Conservation (phyloP, 1,139 yeast genomes). For the Candida buenavistaensis region DNA sequence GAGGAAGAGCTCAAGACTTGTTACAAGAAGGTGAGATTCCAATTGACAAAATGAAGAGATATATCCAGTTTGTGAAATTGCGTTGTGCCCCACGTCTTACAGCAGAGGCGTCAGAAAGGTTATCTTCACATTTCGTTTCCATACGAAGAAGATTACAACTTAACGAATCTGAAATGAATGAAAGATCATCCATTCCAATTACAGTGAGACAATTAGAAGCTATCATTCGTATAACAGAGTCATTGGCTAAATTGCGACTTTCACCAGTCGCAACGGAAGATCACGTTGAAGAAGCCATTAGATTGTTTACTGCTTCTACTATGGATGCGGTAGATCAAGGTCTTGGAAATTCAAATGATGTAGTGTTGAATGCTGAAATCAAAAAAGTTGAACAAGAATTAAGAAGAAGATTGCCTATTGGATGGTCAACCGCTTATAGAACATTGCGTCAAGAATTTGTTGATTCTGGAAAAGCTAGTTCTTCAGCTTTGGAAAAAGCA, state of each 20-base stretch:
- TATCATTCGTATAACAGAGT: constrained; percentile 91
- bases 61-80: constrained; percentile 84
- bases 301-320: constrained; percentile 93
- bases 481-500: constrained; percentile 81
- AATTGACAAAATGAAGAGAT: constrained; percentile 85
- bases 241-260: constrained; percentile 83
- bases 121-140: constrained; percentile 92
- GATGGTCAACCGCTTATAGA: constrained; percentile 91
- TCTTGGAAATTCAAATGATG: constrained; percentile 50
- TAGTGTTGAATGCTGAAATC: constrained; percentile 66
- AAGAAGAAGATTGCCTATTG: constrained; percentile 89
- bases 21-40: constrained; percentile 82
- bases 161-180: constrained; percentile 79
- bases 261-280: constrained; percentile 82
- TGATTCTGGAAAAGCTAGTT: constrained; percentile 62
- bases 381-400: constrained; percentile 79
- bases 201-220: constrained; percentile 98
- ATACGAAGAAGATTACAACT: constrained; percentile 83
- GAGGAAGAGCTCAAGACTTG: constrained; percentile 52
- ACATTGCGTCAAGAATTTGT: constrained; percentile 86
- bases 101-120: constrained; percentile 84
- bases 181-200: constrained; percentile 93
- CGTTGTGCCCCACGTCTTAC: constrained; percentile 93
- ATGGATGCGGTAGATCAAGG: constrained; percentile 97
- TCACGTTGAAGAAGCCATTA: constrained; percentile 94